These are phyloP conservation scores for Leccinum subgranulosum DNA, from an alignment of 768 basidiomycete species.

Conservation along the genomic window DNA sequence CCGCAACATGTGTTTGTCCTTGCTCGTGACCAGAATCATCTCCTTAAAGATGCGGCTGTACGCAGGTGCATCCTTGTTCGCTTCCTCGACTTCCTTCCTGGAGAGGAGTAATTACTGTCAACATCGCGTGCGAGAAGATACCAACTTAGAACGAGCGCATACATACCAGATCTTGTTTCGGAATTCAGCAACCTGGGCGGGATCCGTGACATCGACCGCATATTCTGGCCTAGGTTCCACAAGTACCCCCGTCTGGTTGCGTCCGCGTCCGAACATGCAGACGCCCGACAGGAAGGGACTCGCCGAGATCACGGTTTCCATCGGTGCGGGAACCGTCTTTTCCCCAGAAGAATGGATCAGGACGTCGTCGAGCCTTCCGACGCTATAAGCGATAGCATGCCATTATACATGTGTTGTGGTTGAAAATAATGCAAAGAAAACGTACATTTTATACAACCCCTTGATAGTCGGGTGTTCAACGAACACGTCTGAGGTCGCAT, in stretches of 20 bases:
- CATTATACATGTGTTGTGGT: neutral
- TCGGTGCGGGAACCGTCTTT: slow-evolving; percentile 34
- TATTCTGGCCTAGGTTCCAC: slow-evolving; percentile 32
- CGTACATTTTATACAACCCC: slow-evolving; percentile 42
- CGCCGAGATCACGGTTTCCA: slow-evolving; percentile 27
- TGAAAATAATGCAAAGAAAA: neutral
- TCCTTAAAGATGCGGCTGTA: slow-evolving; percentile 49
- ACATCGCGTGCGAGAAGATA: neutral
- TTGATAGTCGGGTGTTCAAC: slow-evolving; percentile 41
- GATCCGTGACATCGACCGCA: slow-evolving; percentile 31
- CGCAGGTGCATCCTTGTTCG: slow-evolving; percentile 37
- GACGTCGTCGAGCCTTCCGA: slow-evolving; percentile 38
- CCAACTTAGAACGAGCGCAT: neutral
- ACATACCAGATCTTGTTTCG: slow-evolving; percentile 39
- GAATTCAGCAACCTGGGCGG: slow-evolving; percentile 27
- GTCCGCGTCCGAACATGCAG: slow-evolving; percentile 40
- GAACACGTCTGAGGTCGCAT: slow-evolving; percentile 44
- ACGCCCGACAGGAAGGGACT: slow-evolving; percentile 28
- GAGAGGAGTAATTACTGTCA: neutral
- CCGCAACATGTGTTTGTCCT: slow-evolving; percentile 42
- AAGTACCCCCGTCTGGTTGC: slow-evolving; percentile 27
- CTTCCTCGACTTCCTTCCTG: slow-evolving; percentile 41
- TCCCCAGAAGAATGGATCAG: slow-evolving; percentile 32
- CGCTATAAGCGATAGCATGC: slow-evolving; percentile 16
- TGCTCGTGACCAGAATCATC: slow-evolving; percentile 45